Conservation (phyloP, 2,329 filamentous ascomycete genomes). For the Botryosphaeria dothidea region DNA sequence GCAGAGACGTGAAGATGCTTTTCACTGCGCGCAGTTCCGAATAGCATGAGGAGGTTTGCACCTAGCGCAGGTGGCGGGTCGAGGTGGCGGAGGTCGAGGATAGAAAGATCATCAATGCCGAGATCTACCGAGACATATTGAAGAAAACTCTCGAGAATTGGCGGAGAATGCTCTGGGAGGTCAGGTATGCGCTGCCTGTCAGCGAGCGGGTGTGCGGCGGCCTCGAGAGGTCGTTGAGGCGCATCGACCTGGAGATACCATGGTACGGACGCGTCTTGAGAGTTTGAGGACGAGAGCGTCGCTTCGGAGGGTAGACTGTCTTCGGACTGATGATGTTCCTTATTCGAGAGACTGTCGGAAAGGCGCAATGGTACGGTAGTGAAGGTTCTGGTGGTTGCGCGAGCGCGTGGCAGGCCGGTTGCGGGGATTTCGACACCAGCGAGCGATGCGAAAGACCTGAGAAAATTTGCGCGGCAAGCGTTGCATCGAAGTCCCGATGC, state of each 20-base stretch:
- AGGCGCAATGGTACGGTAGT: constrained; percentile 1
- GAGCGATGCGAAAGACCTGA: neutral
- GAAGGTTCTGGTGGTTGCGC: constrained; percentile 10
- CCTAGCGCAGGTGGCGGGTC: constrained; percentile 87
- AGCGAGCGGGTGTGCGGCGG: constrained; percentile 41
- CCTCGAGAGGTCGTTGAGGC: constrained; percentile 27
- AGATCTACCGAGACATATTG: constrained; percentile 80
- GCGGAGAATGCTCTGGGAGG: constrained; percentile 68
- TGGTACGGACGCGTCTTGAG: constrained; percentile 47
- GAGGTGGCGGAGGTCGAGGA: constrained; percentile 81
- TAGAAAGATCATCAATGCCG: constrained; percentile 76
- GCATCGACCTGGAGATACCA: constrained; percentile 85
- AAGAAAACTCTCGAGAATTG: constrained; percentile 70
- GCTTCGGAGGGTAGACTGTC: neutral
- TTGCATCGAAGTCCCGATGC: constrained; percentile 29
- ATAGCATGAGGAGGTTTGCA: constrained; percentile 85
- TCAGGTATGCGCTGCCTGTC: constrained; percentile 61
- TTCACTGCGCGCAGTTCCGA: constrained; percentile 88
- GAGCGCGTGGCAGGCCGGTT: neutral
- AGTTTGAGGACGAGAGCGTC: neutral
- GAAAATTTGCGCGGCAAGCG: constrained; percentile 23
- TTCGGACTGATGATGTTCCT: neutral
- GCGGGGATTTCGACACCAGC: constrained; percentile 6
- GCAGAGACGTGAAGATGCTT: constrained; percentile 91
- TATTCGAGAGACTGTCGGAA: neutral